These are phyloP conservation scores for Turnera subulata DNA, from an alignment of 345 rosid genomes.

Conservation along the genomic window DNA sequence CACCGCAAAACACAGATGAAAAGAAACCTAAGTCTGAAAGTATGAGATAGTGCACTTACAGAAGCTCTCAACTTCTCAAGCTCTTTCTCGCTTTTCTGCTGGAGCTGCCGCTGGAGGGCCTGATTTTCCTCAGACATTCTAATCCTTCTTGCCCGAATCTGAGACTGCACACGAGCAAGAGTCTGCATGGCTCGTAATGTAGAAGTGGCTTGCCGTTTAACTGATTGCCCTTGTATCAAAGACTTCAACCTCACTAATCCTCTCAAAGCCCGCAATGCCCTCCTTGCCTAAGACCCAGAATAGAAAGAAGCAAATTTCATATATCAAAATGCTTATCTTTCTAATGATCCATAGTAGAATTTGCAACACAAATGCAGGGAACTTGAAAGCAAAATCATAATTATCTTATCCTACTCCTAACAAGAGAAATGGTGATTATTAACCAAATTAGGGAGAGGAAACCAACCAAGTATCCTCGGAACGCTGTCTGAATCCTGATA, in stretches of 20 bases:
- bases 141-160: constrained; percentile 72
- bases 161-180: constrained; percentile 82
- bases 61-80: constrained; percentile 42
- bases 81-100: constrained; percentile 52
- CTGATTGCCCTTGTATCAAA: constrained; percentile 77
- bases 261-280: constrained; percentile 80
- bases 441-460: too few species aligned
- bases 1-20: not conserved
- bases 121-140: constrained; percentile 90
- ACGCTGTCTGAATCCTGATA: constrained; percentile 79
- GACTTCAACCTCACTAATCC: constrained; percentile 80
- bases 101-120: constrained; percentile 81
- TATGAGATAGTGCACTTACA: constrained; percentile 28
- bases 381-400: too few species aligned
- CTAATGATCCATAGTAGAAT: too few species aligned
- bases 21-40: not conserved
- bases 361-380: too few species aligned
- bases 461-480: constrained; percentile 79
- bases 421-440: too few species aligned
- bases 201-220: constrained; percentile 75
- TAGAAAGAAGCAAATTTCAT: not conserved
- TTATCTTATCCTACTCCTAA: too few species aligned
- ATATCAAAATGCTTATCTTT: not conserved
- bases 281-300: constrained; percentile 56
- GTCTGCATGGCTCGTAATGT: constrained; percentile 86